Conservation (phyloP, 164 flowering plant genomes). For the Dillenia suffruticosa region DNA sequence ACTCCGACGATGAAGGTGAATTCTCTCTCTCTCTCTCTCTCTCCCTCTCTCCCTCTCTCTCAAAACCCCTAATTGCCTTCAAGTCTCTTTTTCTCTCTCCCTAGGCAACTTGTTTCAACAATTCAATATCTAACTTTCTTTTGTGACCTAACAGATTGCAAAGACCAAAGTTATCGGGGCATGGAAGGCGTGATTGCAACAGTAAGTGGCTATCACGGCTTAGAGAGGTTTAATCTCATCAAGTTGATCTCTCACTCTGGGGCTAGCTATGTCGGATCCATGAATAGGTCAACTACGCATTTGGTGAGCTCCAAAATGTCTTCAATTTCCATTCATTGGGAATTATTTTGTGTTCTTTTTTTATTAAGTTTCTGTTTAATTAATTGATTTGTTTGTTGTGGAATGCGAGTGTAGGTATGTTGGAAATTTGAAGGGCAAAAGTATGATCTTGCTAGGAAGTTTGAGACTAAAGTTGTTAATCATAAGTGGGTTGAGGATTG, state of each 20-base stretch:
- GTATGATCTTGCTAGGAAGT: conserved; percentile 55
- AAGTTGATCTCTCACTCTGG: conserved; percentile 74
- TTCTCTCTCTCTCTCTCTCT: neutral
- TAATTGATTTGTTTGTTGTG: neutral
- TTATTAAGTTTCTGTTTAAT: neutral
- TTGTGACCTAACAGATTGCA: neutral
- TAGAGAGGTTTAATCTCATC: conserved; percentile 78
- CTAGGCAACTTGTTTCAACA: neutral
- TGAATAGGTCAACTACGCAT: conserved; percentile 71
- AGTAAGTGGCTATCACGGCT: conserved; percentile 86
- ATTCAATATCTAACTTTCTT: neutral
- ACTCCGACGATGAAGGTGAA: conserved; percentile 7
- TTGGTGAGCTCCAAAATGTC: conserved; percentile 41
- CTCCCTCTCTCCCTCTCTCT: neutral
- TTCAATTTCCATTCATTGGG: no score
- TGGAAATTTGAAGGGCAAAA: conserved; percentile 79
- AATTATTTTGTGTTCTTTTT: neutral
- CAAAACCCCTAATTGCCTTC: neutral
- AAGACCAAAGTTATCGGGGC: conserved; percentile 23
- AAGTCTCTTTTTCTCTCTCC: neutral
- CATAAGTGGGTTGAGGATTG: conserved; percentile 94
- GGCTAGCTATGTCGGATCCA: conserved; percentile 74
- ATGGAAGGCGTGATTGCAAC: conserved; percentile 84
- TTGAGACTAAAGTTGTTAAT: conserved; percentile 49
- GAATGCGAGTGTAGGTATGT: conserved; percentile 50